Evolutionary conservation across 768 basidiomycete genomes (phyloP), one percentile per base, ranked within the genome.

Genomic region (Phaffia tasmanica): DNA sequence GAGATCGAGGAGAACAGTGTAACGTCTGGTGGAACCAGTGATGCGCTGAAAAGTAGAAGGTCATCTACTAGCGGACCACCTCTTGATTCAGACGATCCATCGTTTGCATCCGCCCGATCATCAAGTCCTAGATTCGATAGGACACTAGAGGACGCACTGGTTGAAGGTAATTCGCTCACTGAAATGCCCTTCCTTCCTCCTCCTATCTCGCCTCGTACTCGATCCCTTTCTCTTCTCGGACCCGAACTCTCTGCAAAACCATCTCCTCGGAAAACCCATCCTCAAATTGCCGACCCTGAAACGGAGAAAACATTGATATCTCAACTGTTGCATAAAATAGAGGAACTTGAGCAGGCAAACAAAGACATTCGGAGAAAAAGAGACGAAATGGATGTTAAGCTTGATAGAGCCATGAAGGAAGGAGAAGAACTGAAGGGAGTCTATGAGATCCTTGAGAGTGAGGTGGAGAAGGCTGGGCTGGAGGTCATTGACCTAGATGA

Each of bases 401-500:
- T 72, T 23, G 46, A 51, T 46, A 46, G 60, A 21, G 69, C 68
- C 9, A 63, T 51, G 23, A 32, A 46, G 42, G 68, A 71, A 47
- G 64, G 59, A 18, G 65, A 61, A 0, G 69, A 57, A n/a, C 54
- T 70, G 48, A 59, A 57, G 68, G 83, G 78, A 63, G 79, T 89
- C 48, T 80, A 80, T 27, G 83, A 84, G 55, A 71, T 70, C 29
- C 48, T 74, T 14, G 78, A 80, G 16, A 80, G 80, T 18, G 83
- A 85, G 62, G 76, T 82, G 51, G 79, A 81, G 35, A 73, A 65
- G 50, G 74, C 74, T 42, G 71, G 77, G 9, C 72, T 73, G 23
- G 75, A 87, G 74, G 78, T 88, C 0, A 84, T 81, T 32, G 79
- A 77, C 64, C 81, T 83, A 71, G 79, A 81, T 23, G 79, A 78